Evolutionary conservation across 352 stramenopile species (phyloP).

Genomic region (Pythium phragmitis): DNA sequence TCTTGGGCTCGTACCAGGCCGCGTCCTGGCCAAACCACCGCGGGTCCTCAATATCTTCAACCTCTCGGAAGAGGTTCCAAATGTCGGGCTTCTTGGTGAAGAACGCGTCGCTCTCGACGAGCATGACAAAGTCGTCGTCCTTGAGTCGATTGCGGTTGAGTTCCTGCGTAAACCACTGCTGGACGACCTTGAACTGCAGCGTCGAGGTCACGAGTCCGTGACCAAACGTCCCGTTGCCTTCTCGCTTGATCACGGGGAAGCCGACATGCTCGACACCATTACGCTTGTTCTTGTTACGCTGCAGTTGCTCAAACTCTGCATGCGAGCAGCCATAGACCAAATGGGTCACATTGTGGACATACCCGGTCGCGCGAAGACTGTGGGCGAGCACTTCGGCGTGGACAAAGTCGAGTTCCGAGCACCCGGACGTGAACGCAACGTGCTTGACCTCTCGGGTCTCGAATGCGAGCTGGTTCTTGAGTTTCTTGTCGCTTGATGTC

Average conservation of each 20-base stretch:
- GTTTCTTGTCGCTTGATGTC: slow-evolving; percentile 11
- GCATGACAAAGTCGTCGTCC: slow-evolving; percentile 70
- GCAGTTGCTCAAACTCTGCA: slow-evolving; percentile 34
- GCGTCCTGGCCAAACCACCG: slow-evolving; percentile 71
- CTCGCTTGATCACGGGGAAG: slow-evolving; percentile 36
- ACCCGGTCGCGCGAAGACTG: slow-evolving; percentile 58
- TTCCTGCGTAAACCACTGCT: slow-evolving; percentile 54
- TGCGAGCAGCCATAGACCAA: slow-evolving; percentile 72
- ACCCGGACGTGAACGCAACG: slow-evolving; percentile 78
- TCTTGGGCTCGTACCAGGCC: slow-evolving; percentile 73
- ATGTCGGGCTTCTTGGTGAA: slow-evolving; percentile 83
- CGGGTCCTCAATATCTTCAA: slow-evolving; percentile 53
- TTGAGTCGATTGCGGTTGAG: slow-evolving; percentile 32
- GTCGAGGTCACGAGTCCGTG: slow-evolving; percentile 64
- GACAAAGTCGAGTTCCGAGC: slow-evolving; percentile 57
- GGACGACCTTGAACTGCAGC: slow-evolving; percentile 50
- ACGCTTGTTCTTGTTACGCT: slow-evolving; percentile 48
- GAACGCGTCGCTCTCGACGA: slow-evolving; percentile 78
- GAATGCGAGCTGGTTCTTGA: slow-evolving; percentile 31
- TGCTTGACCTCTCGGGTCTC: slow-evolving; percentile 61
- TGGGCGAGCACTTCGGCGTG: slow-evolving; percentile 71
- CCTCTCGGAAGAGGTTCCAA: slow-evolving; percentile 63
- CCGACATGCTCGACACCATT: slow-evolving; percentile 44
- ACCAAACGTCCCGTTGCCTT: slow-evolving; percentile 36
- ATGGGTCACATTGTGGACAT: slow-evolving; percentile 58